Evolutionary conservation across 495 filamentous ascomycete species (phyloP).

Genomic region (Chaetomium fimeti): DNA sequence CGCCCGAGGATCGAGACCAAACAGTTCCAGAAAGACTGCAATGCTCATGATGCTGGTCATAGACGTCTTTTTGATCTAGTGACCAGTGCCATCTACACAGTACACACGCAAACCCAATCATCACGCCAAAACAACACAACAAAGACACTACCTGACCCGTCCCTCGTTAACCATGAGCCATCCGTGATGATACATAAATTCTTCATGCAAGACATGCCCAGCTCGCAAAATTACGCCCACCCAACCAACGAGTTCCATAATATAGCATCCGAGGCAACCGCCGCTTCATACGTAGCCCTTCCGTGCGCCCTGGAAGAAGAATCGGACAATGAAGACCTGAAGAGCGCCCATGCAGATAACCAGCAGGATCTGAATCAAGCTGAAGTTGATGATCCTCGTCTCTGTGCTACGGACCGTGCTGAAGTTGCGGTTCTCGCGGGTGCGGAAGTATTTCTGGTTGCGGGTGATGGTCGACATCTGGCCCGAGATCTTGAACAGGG

Average conservation of each 20-base stretch:
- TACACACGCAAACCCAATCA: conserved; percentile 3
- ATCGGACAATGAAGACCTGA: conserved; percentile 96
- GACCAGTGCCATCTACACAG: neutral
- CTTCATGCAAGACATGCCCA: conserved; percentile 29
- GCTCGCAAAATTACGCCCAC: conserved; percentile 29
- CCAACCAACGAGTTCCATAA: conserved; percentile 23
- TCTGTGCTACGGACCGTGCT: conserved; percentile 97
- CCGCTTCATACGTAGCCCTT: conserved; percentile 58
- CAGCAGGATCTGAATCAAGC: conserved; percentile 83
- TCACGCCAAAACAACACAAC: conserved; percentile 17
- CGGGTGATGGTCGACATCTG: conserved; percentile 94
- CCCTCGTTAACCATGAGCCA: conserved; percentile 27
- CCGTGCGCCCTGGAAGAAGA: conserved; percentile 83
- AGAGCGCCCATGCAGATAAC: conserved; percentile 95
- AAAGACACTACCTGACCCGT: conserved; percentile 8
- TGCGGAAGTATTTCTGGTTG: conserved; percentile 99
- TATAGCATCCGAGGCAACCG: neutral
- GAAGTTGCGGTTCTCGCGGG: conserved; percentile 97
- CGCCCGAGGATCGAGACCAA: neutral
- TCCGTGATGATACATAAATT: conserved; percentile 29
- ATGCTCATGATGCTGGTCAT: neutral
- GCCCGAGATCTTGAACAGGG: conserved; percentile 89
- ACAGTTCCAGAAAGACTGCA: neutral
- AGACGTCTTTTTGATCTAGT: neutral
- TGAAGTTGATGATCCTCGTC: conserved; percentile 94